Percentiles rank a stretch among this genome's conserved stretches.
These are phyloP conservation scores for Scedosporium apiospermum DNA, from an alignment of 2,329 filamentous ascomycete species.

Conservation along the genomic window DNA sequence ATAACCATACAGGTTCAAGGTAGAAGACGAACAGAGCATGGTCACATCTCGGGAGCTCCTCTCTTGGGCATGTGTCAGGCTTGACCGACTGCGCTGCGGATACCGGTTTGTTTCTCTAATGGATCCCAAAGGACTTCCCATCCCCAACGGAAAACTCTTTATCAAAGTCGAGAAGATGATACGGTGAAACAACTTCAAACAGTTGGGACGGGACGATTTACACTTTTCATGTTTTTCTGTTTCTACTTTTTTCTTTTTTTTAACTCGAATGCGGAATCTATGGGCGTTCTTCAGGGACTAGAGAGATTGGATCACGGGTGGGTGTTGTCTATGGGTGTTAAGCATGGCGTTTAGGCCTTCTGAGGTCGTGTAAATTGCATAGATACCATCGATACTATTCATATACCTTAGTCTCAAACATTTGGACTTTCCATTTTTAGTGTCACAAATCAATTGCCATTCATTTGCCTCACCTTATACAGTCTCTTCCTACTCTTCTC, in stretches of 20 bases:
- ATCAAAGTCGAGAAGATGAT: slow-evolving; percentile 39
- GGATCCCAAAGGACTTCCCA: slow-evolving; percentile 33
- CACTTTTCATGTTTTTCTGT: no score
- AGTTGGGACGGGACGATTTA: neutral
- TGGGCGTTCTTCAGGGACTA: neutral
- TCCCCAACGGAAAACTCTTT: slow-evolving; percentile 37
- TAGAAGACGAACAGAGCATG: slow-evolving; percentile 37
- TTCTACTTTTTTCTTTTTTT: neutral
- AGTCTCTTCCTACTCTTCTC: no score
- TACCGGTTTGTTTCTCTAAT: slow-evolving; percentile 45
- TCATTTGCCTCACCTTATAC: no score
- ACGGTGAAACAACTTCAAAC: neutral
- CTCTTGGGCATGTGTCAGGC: slow-evolving; percentile 50
- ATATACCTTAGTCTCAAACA: no score
- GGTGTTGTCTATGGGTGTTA: neutral
- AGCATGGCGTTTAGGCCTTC: neutral
- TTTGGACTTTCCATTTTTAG: no score
- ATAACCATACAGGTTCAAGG: slow-evolving; percentile 36
- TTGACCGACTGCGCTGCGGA: slow-evolving; percentile 45
- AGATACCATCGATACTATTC: no score
- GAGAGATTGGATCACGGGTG: neutral
- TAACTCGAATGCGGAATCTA: neutral
- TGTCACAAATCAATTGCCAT: no score
- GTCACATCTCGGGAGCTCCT: slow-evolving; percentile 20
- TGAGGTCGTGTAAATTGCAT: neutral